Base-by-base conservation (phyloP, 495 filamentous ascomycete species). In the Penicillium cosmopolitanum region DNA sequence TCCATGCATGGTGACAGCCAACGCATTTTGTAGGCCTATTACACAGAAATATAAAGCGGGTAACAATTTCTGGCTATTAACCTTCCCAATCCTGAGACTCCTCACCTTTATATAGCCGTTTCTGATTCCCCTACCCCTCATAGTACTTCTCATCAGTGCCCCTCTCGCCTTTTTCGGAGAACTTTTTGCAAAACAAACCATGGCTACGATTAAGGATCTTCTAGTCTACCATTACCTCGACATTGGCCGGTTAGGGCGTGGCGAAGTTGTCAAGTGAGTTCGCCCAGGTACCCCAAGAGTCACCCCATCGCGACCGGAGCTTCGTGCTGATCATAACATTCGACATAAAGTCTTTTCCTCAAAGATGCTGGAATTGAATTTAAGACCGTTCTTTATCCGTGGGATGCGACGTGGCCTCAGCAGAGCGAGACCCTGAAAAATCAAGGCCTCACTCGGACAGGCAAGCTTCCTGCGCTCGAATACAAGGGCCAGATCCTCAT, bases 351-450 rank as follows among this genome's bases (percentile, higher is more conserved):
- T 42, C 65, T 75, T 12, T 67, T 76, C 47, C 53, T 69, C 46
- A 71, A 76, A 64, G 78, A 82, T 31, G 75, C 73, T 18, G 77
- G 73, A 7, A 71, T 80, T 16, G 71, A 74, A 2, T 73, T 73
- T 61, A 59, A 74, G 18, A 74, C 79, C 28, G 53, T 74, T 43
- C 73, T 72, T 16, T 80, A 80, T 59, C 62, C 64, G 3, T 75
- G 69, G 28, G 70, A 78, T n/a, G 63, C 73, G 38, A 68, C 65
- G 34, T 80, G 72, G 75, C 66, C 72, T 5, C 50, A 70, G 31
- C 59, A 60, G n/a, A 80, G 75, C 57, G 62, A 65, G 23, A 57
- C 58, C 10, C 66, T 80, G 31, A 47, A 64, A 18, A 35, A 72
- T 15, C 44, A 60, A 12, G 64, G 67, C 10, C 56, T 79, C 25